These are phyloP conservation scores for Agapanthus africanus DNA, from an alignment of 106 monocot species.

Conservation along the genomic window DNA sequence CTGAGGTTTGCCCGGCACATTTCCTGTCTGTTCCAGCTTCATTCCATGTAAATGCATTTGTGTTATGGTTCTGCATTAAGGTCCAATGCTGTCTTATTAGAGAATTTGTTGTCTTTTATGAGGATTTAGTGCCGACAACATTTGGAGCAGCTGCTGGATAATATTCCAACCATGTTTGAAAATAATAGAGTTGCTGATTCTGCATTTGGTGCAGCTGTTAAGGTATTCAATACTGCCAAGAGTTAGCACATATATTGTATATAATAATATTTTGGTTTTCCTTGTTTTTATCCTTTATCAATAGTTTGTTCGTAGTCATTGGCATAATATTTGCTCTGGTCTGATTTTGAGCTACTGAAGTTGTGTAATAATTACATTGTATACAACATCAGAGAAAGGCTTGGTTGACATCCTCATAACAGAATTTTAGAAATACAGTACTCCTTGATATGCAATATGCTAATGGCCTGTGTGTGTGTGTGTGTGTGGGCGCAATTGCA, in stretches of 20 bases:
- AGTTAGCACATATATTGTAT: not conserved
- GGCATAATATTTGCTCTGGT: not conserved
- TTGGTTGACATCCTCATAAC: not conserved
- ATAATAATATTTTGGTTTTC: not conserved
- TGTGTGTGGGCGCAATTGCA: no score
- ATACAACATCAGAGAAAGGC: not conserved
- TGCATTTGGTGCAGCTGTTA: conserved; percentile 93
- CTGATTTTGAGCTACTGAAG: not conserved
- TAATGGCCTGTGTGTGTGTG: no score
- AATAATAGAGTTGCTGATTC: conserved; percentile 80
- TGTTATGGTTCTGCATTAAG: not conserved
- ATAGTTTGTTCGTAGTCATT: no score
- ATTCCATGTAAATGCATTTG: not conserved
- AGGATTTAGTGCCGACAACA: conserved; percentile 80
- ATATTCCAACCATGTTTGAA: conserved; percentile 88
- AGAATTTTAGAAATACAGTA: not conserved
- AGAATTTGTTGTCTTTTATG: conserved; percentile 13
- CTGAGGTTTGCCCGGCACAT: conserved; percentile 55
- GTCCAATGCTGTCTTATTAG: conserved; percentile 16
- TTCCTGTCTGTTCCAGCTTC: not conserved
- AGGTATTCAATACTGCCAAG: conserved; percentile 31
- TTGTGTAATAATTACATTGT: not conserved
- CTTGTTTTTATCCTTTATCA: not conserved
- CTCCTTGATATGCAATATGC: not conserved
- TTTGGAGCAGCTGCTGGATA: conserved; percentile 87